Conservation (phyloP, 768 basidiomycete genomes). For the Lentinula aciculospora region DNA sequence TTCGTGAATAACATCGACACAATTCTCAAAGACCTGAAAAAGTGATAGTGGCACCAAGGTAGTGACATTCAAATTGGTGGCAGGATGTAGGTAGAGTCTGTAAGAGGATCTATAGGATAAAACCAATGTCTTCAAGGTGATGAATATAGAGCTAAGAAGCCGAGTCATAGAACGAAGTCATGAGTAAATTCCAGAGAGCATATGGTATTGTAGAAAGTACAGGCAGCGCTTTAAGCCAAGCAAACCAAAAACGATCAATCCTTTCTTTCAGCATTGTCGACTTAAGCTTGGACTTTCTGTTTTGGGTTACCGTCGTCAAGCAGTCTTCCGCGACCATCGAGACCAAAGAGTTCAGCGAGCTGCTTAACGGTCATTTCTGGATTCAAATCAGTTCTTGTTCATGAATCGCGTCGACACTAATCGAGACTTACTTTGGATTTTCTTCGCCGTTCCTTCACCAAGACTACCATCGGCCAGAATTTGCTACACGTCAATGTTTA, state of each 20-base stretch:
- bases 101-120: not conserved
- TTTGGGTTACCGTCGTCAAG: slow-evolving; percentile 8
- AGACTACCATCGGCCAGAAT: slow-evolving; percentile 54
- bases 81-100: not conserved
- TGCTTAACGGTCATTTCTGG: slow-evolving; percentile 43
- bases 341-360: slow-evolving; percentile 42
- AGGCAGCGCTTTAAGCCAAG: not conserved
- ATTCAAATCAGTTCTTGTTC: not conserved
- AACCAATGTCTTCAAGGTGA: not conserved
- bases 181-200: not conserved
- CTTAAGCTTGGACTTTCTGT: not conserved
- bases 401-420: not conserved
- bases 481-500: slow-evolving; percentile 26
- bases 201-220: not conserved
- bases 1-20: slow-evolving; percentile 63
- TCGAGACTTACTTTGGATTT: slow-evolving; percentile 42
- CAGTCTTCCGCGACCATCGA: slow-evolving; percentile 31
- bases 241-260: not conserved
- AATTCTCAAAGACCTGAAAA: slow-evolving; percentile 58
- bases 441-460: slow-evolving; percentile 57
- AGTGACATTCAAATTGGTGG: not conserved
- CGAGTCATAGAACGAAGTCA: not conserved
- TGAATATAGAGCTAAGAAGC: not conserved
- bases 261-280: not conserved
- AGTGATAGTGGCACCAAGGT: slow-evolving; percentile 31